A percentile compares a stretch with the other conserved stretches of the same genome.
These are phyloP conservation scores for Xylaria venustula DNA, from an alignment of 495 filamentous ascomycete genomes.

Conservation along the genomic window DNA sequence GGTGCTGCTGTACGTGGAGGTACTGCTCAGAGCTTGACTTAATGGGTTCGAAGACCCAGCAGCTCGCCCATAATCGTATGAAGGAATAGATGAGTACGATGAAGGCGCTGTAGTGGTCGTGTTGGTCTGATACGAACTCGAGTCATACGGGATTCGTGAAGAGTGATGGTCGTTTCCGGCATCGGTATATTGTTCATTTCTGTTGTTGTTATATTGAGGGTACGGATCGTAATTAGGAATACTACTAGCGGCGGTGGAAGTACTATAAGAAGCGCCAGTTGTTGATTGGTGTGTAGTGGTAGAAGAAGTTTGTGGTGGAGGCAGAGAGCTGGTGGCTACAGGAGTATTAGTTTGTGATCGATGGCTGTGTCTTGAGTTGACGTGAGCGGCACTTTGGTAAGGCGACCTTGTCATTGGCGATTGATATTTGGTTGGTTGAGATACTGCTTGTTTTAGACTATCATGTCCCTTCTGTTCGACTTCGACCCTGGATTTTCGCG, in stretches of 20 bases:
- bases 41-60: slow-evolving; percentile 21
- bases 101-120: slow-evolving; percentile 17
- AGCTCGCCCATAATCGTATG: slow-evolving; percentile 25
- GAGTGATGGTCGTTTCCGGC: slow-evolving; percentile 17
- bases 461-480: slow-evolving; percentile 14
- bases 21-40: slow-evolving; percentile 20
- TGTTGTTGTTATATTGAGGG: slow-evolving; percentile 21
- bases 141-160: slow-evolving; percentile 24
- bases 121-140: slow-evolving; percentile 24
- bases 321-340: slow-evolving; percentile 17
- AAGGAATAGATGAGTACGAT: slow-evolving; percentile 19
- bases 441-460: slow-evolving; percentile 14
- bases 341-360: slow-evolving; percentile 27
- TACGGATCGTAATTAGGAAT: slow-evolving; percentile 25
- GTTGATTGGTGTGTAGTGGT: slow-evolving; percentile 11
- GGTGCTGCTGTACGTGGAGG: slow-evolving; percentile 15
- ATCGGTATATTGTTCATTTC: slow-evolving; percentile 22
- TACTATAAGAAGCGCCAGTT: slow-evolving; percentile 16
- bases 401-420: slow-evolving; percentile 22
- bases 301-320: slow-evolving; percentile 21
- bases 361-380: slow-evolving; percentile 21
- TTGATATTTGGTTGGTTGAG: slow-evolving; percentile 16
- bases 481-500: slow-evolving; percentile 21
- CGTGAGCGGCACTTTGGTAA: slow-evolving; percentile 19
- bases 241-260: slow-evolving; percentile 14